Evolutionary conservation across 305 asterid genomes (phyloP).

Genomic region (Solanum aculeatissimum): DNA sequence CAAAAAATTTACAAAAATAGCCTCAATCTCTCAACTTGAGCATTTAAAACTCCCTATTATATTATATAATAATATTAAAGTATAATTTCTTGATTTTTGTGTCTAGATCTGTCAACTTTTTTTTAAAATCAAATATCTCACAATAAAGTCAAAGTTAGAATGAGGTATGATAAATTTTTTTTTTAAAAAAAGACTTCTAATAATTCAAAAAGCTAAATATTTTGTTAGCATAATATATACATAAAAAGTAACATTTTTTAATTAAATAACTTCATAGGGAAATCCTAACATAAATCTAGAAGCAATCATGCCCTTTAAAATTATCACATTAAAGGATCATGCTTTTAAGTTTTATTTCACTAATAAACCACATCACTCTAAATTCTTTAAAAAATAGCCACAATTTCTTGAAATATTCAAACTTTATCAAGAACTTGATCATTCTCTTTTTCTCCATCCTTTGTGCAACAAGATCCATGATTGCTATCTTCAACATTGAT

Average conservation of each 20-base stretch:
- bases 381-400: not conserved
- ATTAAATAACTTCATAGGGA: not conserved
- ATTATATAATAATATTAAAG: too few relatives aligned
- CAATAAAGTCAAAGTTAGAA: too few relatives aligned
- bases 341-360: not conserved
- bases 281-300: not conserved
- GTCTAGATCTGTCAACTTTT: too few relatives aligned
- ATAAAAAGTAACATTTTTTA: not conserved
- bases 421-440: not conserved
- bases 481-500: slow-evolving; percentile 9
- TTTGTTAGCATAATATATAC: not conserved
- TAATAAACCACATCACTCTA: not conserved
- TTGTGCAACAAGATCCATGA: not conserved
- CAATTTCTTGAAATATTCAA: not conserved
- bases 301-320: not conserved
- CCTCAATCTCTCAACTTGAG: too few relatives aligned
- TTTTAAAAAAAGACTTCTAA: too few relatives aligned
- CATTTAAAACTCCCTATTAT: too few relatives aligned
- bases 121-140: too few relatives aligned
- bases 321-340: not conserved
- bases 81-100: too few relatives aligned
- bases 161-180: too few relatives aligned
- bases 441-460: not conserved
- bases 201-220: not conserved
- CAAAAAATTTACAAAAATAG: too few relatives aligned